Conservation (phyloP, 208 protist species). For the Wallacemonas rigidus region DNA sequence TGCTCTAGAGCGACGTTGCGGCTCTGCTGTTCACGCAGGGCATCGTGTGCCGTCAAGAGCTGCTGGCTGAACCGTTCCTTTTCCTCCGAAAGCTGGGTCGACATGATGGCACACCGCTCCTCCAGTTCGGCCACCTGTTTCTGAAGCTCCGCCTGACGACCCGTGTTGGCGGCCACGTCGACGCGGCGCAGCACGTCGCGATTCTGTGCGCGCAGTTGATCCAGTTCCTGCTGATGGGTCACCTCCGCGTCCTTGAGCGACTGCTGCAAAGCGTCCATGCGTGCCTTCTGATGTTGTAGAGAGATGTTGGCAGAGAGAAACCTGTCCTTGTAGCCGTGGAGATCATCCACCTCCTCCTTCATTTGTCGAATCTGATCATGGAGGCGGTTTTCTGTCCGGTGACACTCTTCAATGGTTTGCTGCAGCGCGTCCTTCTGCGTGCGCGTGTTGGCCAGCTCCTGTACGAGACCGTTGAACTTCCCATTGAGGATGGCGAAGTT, state of each 20-base stretch:
- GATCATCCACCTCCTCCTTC: conserved; percentile 48
- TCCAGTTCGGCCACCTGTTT: conserved; percentile 69
- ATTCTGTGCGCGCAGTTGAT: conserved; percentile 74
- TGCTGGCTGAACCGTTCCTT: conserved; percentile 61
- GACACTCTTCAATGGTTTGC: conserved; percentile 41
- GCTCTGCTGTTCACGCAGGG: conserved; percentile 75
- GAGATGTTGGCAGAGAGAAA: conserved; percentile 38
- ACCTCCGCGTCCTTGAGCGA: conserved; percentile 46
- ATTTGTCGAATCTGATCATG: conserved; percentile 34
- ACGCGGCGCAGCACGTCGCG: conserved; percentile 64
- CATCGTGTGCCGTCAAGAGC: conserved; percentile 67
- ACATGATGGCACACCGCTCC: conserved; percentile 49
- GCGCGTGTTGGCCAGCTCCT: conserved; percentile 43
- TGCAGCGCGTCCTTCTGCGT: conserved; percentile 39
- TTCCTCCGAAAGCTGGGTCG: conserved; percentile 58
- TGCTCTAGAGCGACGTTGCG: conserved; percentile 75
- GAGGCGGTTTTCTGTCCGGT: conserved; percentile 43
- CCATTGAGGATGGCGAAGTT: conserved; percentile 78
- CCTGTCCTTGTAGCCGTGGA: conserved; percentile 47
- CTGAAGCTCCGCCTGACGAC: conserved; percentile 39
- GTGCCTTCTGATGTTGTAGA: conserved; percentile 63
- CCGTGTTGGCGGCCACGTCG: conserved; percentile 48
- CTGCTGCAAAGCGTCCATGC: conserved; percentile 49
- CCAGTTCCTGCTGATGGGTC: conserved; percentile 66
- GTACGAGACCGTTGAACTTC: conserved; percentile 58